A percentile compares a stretch with the other conserved stretches of the same genome.
These are phyloP conservation scores for Pyrus bretschneideri DNA, from an alignment of 306 rosid genomes.

Conservation along the genomic window DNA sequence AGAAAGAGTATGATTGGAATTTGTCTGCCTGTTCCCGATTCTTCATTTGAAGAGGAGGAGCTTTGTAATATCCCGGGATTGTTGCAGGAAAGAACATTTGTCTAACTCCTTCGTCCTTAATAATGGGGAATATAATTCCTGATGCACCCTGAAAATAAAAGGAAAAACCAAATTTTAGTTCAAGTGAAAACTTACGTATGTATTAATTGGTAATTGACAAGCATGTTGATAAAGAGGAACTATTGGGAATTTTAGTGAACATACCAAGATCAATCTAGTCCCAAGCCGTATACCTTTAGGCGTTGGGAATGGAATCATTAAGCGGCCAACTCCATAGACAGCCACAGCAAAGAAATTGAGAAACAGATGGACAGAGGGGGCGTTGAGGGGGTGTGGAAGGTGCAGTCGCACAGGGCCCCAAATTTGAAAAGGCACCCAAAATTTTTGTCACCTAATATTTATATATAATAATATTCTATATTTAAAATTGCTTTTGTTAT, in stretches of 20 bases:
- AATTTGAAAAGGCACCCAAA: no score
- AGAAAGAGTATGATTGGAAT: no score
- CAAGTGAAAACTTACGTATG: background rate
- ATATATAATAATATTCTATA: no score
- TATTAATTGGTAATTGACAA: background rate
- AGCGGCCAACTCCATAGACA: constrained; percentile 69
- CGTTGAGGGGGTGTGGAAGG: no score
- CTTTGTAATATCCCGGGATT: constrained; percentile 73
- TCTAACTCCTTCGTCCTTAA: constrained; percentile 72
- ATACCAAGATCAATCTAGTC: constrained; percentile 51
- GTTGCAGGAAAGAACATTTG: constrained; percentile 76
- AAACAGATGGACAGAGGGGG: constrained; percentile 40
- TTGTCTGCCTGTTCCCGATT: background rate
- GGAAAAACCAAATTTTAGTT: background rate
- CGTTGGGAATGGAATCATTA: constrained; percentile 62
- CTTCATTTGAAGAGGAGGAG: constrained; percentile 35
- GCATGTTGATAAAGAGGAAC: background rate
- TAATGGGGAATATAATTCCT: constrained; percentile 67
- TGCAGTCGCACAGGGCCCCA: no score
- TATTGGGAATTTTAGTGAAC: constrained; percentile 1
- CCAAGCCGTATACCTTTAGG: constrained; percentile 56
- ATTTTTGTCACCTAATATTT: no score
- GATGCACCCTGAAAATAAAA: constrained; percentile 52
- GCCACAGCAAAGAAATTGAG: constrained; percentile 76
- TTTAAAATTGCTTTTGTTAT: no score